Percentiles rank a stretch among this genome's conserved stretches.
Conservation (phyloP, 768 basidiomycete genomes). For the Heimioporus sp. region DNA sequence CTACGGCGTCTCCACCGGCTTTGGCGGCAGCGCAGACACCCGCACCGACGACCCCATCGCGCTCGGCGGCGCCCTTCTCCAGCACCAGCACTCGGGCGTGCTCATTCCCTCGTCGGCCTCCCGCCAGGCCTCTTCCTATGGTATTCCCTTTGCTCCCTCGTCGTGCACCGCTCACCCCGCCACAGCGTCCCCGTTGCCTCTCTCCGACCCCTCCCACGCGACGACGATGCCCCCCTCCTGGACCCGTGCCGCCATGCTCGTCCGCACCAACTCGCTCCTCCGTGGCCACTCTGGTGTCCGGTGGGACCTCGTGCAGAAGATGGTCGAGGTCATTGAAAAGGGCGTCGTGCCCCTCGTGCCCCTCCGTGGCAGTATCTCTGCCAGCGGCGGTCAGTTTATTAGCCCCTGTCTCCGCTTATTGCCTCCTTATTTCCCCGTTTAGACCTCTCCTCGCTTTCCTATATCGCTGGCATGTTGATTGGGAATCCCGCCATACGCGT, state of each 20-base stretch:
- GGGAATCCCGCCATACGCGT: conserved; percentile 81
- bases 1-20: conserved; percentile 84
- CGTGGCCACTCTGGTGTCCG: conserved; percentile 87
- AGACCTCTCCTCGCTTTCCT: conserved; percentile 81
- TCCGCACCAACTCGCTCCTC: conserved; percentile 87
- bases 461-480: conserved; percentile 77
- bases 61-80: conserved; percentile 80
- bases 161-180: neutral
- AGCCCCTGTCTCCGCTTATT: conserved; percentile 2
- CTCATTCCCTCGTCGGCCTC: conserved; percentile 51
- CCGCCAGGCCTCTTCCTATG: neutral
- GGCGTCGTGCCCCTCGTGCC: conserved; percentile 81
- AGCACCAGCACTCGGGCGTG: conserved; percentile 79
- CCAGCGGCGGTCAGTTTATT: conserved; percentile 63
- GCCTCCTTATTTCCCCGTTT: neutral
- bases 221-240: conserved; percentile 83
- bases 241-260: conserved; percentile 83
- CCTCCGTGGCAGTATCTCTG: conserved; percentile 78
- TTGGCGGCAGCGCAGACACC: conserved; percentile 87
- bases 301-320: conserved; percentile 76
- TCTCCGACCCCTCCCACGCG: conserved; percentile 64
- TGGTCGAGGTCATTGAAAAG: conserved; percentile 66
- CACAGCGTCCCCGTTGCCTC: conserved; percentile 46
- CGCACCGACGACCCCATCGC: conserved; percentile 71
- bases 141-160: neutral